Evolutionary conservation across 495 filamentous ascomycete species (phyloP).

Genomic region (Corynascus novoguineensis): DNA sequence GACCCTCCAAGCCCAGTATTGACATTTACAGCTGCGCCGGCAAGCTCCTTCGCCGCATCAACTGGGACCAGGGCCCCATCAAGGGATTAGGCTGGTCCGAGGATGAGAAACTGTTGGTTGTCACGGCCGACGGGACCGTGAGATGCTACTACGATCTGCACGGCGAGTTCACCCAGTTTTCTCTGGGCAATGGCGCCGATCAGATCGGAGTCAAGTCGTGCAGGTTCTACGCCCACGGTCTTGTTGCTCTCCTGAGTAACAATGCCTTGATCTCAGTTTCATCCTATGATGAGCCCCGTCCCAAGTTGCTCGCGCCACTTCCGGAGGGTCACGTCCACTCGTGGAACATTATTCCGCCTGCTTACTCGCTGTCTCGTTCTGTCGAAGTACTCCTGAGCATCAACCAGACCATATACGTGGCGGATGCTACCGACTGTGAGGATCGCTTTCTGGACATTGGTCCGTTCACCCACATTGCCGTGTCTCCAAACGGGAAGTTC

Average conservation of each 20-base stretch:
- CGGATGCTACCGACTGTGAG: constrained; percentile 84
- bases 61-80: constrained; percentile 90
- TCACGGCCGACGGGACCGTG: constrained; percentile 85
- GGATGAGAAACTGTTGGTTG: constrained; percentile 85
- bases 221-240: constrained; percentile 79
- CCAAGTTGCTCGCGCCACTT: constrained; percentile 71
- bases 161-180: constrained; percentile 92
- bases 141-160: constrained; percentile 87
- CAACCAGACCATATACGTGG: constrained; percentile 73
- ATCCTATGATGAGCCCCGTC: constrained; percentile 83
- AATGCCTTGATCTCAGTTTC: constrained; percentile 83
- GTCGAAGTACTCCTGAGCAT: constrained; percentile 91
- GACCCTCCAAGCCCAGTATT: constrained; percentile 73
- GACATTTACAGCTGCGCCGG: constrained; percentile 93
- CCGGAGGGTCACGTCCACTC: constrained; percentile 76
- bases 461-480: constrained; percentile 81
- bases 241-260: constrained; percentile 88
- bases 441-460: constrained; percentile 86
- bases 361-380: constrained; percentile 85
- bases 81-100: constrained; percentile 94
- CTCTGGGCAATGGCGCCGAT: constrained; percentile 85
- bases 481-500: constrained; percentile 86
- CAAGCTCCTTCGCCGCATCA: constrained; percentile 59
- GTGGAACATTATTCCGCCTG: constrained; percentile 85
- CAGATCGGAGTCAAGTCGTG: constrained; percentile 80